These are phyloP conservation scores for Botrytis byssoidea DNA, from an alignment of 2,329 filamentous ascomycete species.

Conservation along the genomic window DNA sequence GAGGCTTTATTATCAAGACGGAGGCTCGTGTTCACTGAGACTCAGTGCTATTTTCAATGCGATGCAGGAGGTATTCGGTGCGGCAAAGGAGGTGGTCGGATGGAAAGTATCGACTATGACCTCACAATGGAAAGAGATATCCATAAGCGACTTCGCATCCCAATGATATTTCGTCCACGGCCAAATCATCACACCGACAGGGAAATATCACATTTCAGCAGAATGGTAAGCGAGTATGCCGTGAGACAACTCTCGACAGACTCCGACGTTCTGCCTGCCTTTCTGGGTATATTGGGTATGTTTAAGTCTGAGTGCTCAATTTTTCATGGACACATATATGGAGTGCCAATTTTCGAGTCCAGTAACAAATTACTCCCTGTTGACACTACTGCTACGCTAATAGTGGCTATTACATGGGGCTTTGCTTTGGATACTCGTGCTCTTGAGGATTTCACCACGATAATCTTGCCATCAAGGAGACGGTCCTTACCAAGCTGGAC, in stretches of 20 bases:
- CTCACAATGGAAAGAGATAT: fast-evolving
- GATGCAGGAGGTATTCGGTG: fast-evolving
- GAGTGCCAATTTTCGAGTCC: neutral
- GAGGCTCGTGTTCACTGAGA: neutral
- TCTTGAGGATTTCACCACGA: fast-evolving
- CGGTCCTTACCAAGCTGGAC: neutral
- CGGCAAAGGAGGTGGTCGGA: neutral
- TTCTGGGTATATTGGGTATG: neutral
- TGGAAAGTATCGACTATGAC: neutral
- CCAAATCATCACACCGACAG: neutral
- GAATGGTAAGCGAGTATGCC: fast-evolving
- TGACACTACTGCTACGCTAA: fast-evolving
- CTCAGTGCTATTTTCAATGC: neutral
- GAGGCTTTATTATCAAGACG: neutral
- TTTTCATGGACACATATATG: neutral
- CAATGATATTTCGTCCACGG: fast-evolving
- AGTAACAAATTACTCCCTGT: fast-evolving
- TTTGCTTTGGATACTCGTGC: fast-evolving
- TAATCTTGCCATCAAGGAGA: fast-evolving
- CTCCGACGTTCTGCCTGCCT: neutral
- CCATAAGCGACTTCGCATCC: fast-evolving
- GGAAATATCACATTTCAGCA: too few relatives aligned
- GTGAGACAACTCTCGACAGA: neutral
- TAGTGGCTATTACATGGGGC: neutral
- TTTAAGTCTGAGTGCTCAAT: fast-evolving